Evolutionary conservation across 768 basidiomycete genomes (phyloP), one percentile per base, ranked within the genome.

Genomic region (Candolleomyces efflorescens): DNA sequence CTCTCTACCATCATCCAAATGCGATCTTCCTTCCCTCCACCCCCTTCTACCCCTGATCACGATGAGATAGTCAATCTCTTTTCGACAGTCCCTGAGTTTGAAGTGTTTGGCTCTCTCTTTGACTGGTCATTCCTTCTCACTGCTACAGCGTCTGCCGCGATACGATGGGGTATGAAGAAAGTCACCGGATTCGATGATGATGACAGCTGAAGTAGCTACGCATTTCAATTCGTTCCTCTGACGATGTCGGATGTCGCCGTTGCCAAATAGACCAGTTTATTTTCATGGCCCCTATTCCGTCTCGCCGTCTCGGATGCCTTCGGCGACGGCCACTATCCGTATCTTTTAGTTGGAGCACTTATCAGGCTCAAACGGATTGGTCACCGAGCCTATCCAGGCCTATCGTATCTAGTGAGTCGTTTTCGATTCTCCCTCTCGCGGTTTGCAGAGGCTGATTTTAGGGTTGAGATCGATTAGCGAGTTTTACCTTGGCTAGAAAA

Each of bases 1-100:
- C 81, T 94, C 26, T 86, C 90, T 3, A 93, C 90, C 0, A 73
- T 93, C 49, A 85, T 93, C 12, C 92, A 94, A 68, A 77, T 94
- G 47, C 86, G 91, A 41, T 84, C 86, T 24, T 86, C 87, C 11
- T 92, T 94, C 68, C 92, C 92, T 2, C 84, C 85, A 0, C 82
- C 84, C 20, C 54, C 41, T 45, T 56, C 27, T 23, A 22, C 52
- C 44, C 47, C 57, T 15, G 51, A n/a, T 39, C 54, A 54, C 47
- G 39, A 57, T 22, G 53, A 54, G 15, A 22, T 32, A 6, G 51
- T 70, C 20, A 89, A 87, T 63, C 73, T 92, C 23, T 90, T 92
- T 65, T 71, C 83, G 15, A 87, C 86, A 3, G 81, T 92, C 23
- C 90, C 90, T 0, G 79, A 80, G 45, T 92, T 86, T 61, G 82